Conservation (phyloP, 805 yeast species). For the Candida krabiensis region DNA sequence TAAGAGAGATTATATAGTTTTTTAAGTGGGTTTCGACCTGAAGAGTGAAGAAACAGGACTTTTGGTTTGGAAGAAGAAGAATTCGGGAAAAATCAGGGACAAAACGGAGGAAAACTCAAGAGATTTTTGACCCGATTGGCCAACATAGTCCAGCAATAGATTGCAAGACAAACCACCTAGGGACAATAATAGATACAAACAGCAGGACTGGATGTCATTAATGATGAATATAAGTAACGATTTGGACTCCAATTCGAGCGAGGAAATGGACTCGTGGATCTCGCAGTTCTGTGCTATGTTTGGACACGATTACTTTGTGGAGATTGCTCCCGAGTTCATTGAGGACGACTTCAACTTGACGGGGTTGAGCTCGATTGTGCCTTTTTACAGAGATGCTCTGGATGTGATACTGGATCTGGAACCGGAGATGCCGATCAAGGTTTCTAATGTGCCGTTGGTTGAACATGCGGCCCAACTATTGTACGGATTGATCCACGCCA, state of each 20-base stretch:
- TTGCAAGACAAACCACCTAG: no score
- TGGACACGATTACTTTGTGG: slow-evolving; percentile 89
- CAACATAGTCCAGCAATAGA: no score
- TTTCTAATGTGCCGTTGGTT: slow-evolving; percentile 70
- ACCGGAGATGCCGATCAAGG: slow-evolving; percentile 54
- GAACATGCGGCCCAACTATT: slow-evolving; percentile 90
- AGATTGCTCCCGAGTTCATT: slow-evolving; percentile 87
- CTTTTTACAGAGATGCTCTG: slow-evolving; percentile 87
- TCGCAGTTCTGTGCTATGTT: slow-evolving; percentile 73
- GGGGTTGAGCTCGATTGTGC: slow-evolving; percentile 81
- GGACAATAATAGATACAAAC: no score
- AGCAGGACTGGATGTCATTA: slow-evolving; percentile 13
- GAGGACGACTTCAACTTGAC: slow-evolving; percentile 97
- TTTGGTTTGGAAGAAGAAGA: no score
- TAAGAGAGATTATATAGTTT: no score
- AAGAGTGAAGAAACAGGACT: no score
- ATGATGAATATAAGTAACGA: slow-evolving; percentile 26
- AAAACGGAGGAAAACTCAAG: no score
- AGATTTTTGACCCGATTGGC: no score
- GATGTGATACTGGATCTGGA: slow-evolving; percentile 89
- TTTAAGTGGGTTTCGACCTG: no score
- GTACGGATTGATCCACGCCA: slow-evolving; percentile 92
- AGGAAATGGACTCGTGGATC: slow-evolving; percentile 76
- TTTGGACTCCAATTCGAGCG: slow-evolving; percentile 34
- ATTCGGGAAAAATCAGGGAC: no score